A percentile compares a stretch with the other conserved stretches of the same genome.
These are phyloP conservation scores for Phylloboletellus chloephorus DNA, from an alignment of 1,284 basidiomycete species.

Conservation along the genomic window DNA sequence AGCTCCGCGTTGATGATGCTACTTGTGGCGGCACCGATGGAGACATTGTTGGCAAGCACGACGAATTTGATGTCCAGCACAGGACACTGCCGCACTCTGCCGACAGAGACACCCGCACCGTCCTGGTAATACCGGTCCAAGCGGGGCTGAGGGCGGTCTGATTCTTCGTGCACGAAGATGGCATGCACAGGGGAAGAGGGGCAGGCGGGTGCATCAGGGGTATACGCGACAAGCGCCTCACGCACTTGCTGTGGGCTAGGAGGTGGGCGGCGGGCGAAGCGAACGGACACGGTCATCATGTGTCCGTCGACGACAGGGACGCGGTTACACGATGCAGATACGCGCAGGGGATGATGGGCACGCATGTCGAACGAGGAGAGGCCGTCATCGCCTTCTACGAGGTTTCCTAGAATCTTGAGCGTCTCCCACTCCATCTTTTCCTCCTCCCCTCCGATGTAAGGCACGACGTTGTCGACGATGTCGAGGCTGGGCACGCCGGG, in stretches of 20 bases:
- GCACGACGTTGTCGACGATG: slow-evolving; percentile 95
- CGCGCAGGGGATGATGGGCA: slow-evolving; percentile 67
- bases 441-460: slow-evolving; percentile 92
- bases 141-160: slow-evolving; percentile 91
- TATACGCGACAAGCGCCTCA: slow-evolving; percentile 73
- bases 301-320: slow-evolving; percentile 94
- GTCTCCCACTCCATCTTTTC: slow-evolving; percentile 99
- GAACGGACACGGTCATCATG: slow-evolving; percentile 81
- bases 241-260: slow-evolving; percentile 87
- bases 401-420: slow-evolving; percentile 90
- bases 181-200: slow-evolving; percentile 85
- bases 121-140: slow-evolving; percentile 89
- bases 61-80: slow-evolving; percentile 97
- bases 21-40: slow-evolving; percentile 94
- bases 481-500: slow-evolving; percentile 90
- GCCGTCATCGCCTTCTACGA: slow-evolving; percentile 52
- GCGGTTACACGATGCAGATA: slow-evolving; percentile 90
- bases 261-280: slow-evolving; percentile 76
- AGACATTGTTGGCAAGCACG: slow-evolving; percentile 91
- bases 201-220: slow-evolving; percentile 76
- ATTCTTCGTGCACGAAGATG: slow-evolving; percentile 90
- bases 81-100: slow-evolving; percentile 83
- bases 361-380: slow-evolving; percentile 81
- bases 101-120: slow-evolving; percentile 91
- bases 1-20: slow-evolving; percentile 98